These are phyloP conservation scores for Magnaporthiopsis rhizophila DNA, from an alignment of 2,329 filamentous ascomycete species.

Conservation along the genomic window DNA sequence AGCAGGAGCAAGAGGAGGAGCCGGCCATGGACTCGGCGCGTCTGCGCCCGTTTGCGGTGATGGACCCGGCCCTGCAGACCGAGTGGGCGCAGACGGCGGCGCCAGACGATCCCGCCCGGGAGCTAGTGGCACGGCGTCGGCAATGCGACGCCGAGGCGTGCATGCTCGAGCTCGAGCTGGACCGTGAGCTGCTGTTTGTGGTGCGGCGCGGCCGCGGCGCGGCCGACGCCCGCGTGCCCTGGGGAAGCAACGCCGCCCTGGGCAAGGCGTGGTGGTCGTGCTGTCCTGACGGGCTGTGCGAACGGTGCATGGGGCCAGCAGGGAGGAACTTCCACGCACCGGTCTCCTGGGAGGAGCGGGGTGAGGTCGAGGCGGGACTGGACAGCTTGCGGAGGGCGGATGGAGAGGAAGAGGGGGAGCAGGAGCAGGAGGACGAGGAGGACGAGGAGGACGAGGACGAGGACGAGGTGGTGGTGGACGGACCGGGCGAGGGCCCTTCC, in stretches of 20 bases:
- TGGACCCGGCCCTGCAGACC: neutral
- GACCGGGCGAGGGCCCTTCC: no score
- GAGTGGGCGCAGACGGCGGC: neutral
- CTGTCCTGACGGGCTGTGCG: neutral
- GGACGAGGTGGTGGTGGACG: neutral
- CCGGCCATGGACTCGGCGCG: neutral
- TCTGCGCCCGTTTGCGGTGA: neutral
- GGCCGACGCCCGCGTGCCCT: neutral
- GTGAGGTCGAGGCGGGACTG: no score
- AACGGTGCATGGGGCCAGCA: no score
- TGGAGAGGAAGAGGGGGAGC: neutral
- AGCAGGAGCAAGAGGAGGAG: neutral
- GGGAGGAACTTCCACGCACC: no score
- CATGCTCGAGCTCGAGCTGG: neutral
- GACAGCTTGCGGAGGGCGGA: no score
- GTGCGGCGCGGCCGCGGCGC: neutral
- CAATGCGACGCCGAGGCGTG: neutral
- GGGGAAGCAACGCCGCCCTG: neutral
- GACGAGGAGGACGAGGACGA: neutral
- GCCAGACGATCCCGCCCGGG: neutral
- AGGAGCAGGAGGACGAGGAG: neutral
- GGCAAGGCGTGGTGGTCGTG: neutral
- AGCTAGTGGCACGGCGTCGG: no score
- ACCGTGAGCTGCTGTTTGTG: slow-evolving; percentile 1
- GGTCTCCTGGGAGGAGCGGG: no score